Evolutionary conservation across 31 red algal genomes (phyloP), one percentile per base, ranked within the genome.

Genomic region (Odonthalia washingtoniensis): DNA sequence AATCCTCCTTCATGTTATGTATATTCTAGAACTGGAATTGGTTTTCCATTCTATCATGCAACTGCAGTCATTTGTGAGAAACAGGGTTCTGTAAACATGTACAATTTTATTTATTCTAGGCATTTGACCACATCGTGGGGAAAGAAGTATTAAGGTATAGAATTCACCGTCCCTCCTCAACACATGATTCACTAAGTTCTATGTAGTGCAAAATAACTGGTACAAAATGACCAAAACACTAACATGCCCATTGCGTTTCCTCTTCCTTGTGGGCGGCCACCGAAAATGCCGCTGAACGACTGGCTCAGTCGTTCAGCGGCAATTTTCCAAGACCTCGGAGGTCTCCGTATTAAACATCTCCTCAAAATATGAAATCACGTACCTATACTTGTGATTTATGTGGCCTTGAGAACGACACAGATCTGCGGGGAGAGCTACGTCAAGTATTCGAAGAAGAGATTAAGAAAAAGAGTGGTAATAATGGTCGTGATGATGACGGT

Each of bases 81-180:
- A 12, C 41, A 75, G 0, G 72, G 16, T 41, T 75, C 16, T 37
- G 0, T 37, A 27, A 75, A 75, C 30, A n/a, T 75, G 24, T 17
- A 1, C 30, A 36, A 36, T 0, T 75, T 75, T 75, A 38, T 75
- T 4, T n/a, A 57, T 57, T 21, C 49, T 14, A 14, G 49, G 12
- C 49, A 57, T 21, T 21, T 57, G 49, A 74, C 40, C 2, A 16
- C 74, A 78, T 34, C 75, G 40, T 88, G 60, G 65, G 60, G 52
- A 80, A 62, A 88, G 35, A 72, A 88, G 61, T 88, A 88, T 72
- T 3, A 88, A 32, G 44, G 72, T 66, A 37, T 88, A 30, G 35
- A 69, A 4, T 88, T 88, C 39, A 26, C 37, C 2, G 18, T 72
- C 1, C 73, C 61, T 21, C 60, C 28, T 27, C 85, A 88, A 64